These are phyloP conservation scores for Clathrospora elynae DNA, from an alignment of 2,329 filamentous ascomycete species.

Conservation along the genomic window DNA sequence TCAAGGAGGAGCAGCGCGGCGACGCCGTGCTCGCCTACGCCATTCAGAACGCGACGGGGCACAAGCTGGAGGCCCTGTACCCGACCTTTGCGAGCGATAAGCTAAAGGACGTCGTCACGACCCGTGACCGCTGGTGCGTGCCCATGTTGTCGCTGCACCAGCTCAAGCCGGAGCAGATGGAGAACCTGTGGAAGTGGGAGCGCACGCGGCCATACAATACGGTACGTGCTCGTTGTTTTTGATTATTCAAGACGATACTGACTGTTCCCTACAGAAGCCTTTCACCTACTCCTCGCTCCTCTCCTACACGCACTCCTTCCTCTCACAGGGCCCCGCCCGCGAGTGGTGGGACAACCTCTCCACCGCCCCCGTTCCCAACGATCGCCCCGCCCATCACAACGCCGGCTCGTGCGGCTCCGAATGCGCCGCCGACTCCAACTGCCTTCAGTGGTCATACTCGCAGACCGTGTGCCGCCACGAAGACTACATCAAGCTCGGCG, in stretches of 20 bases:
- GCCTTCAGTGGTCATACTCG: slow-evolving; percentile 46
- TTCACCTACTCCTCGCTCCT: slow-evolving; percentile 47
- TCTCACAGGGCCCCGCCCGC: slow-evolving; percentile 36
- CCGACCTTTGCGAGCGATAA: slow-evolving; percentile 53
- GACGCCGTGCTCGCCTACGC: slow-evolving; percentile 49
- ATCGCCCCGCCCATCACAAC: slow-evolving; percentile 42
- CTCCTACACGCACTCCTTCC: slow-evolving; percentile 45
- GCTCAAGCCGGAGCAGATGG: slow-evolving; percentile 54
- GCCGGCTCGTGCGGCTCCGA: slow-evolving; percentile 43
- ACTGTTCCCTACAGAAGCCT: slow-evolving; percentile 37
- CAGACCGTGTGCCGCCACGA: slow-evolving; percentile 48
- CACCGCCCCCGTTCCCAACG: slow-evolving; percentile 40
- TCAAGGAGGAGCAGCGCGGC: slow-evolving; percentile 53
- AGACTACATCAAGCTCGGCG: slow-evolving; percentile 43
- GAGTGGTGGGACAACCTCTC: slow-evolving; percentile 48
- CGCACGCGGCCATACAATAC: slow-evolving; percentile 44
- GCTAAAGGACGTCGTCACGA: slow-evolving; percentile 53
- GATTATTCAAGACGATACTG: not conserved
- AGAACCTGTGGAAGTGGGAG: slow-evolving; percentile 56
- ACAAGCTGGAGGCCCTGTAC: slow-evolving; percentile 45
- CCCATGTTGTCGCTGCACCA: slow-evolving; percentile 51
- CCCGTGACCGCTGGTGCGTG: slow-evolving; percentile 50
- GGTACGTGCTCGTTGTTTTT: slow-evolving; percentile 19
- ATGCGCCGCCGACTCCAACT: slow-evolving; percentile 41
- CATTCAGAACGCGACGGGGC: slow-evolving; percentile 45